Base-by-base conservation (phyloP, 345 rosid genomes). In the Erodium maritimum region DNA sequence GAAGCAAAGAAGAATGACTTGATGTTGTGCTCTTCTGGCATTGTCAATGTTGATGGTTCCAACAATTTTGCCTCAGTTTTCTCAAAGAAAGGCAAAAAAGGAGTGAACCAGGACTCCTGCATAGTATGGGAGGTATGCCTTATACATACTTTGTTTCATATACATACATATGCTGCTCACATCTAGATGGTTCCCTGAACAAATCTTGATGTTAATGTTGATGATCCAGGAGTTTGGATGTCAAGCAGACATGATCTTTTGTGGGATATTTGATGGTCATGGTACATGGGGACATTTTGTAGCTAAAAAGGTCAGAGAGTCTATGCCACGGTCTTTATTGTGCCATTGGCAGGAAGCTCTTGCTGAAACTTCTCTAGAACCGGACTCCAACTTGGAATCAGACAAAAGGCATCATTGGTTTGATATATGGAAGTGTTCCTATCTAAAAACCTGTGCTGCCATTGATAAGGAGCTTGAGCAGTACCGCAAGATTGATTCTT, bases 211-310 rank as follows among this genome's bases (percentile, higher is more conserved):
- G 17, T 42, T 42, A 29, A 29, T 51, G 20, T 25, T 46, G 34
- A 34, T 54, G 19, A 33, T 22, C 21, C 19, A 91, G 98, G 95
- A 75, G 59, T 91, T 80, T 37, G 98, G 98, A 62, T 76, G 89
- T 64, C 88, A 91, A 72, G 83, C 64, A 61, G 98, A 88, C 74
- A 88, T 83, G 91, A 65, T 74, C 17, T 91, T 88, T 50, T 91
- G 98, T 52, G 98, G 98, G 65, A 80, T 91, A 70, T 91, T 86
- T 58, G 96, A 91, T 65, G 96, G 98, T 58, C 96, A 91, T 50
- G 98, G 96, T 65, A 85, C 82, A 0, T 91, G 98, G 98, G 98
- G 98, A 17, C 98, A 91, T 70, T 88, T 57, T 48, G 98, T 91
- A 29, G 78, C 98, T 1, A 88, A 88, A 64, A 81, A 68, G 74